Base-by-base conservation (phyloP, 495 filamentous ascomycete species). In the Cercophora samala region DNA sequence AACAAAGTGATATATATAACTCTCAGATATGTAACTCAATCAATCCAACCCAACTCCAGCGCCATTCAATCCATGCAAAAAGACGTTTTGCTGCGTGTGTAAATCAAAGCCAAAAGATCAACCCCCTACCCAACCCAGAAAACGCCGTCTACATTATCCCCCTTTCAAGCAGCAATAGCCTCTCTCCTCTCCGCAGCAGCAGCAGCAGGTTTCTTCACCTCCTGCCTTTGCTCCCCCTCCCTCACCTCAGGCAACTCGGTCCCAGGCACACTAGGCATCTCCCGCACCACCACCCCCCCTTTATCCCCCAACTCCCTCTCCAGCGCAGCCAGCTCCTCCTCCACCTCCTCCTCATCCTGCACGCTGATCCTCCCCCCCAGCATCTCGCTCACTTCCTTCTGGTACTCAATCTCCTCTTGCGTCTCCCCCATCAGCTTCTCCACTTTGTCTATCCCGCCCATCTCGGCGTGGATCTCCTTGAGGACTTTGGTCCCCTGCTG, bases 261-360 rank as follows among this genome's bases (percentile, higher is more conserved):
- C 59, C 78, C 66, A 3, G 93, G 91, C 8, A 84, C 89, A 68
- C 81, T 81, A 0, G 91, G 92, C 66, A 92, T 67, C 60, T 69
- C 71, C 23, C 75, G 24, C 63, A n/a, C 22, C 18, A 51, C 17
- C 25, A 18, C 46, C 13, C 42, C 59, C 3, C 22, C 37, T 13
- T 23, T 53, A 18, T 29, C 26, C 8, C 26, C 61, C 24, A 3
- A 26, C 76, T 97, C 89, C 19, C 80, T 84, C 75, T 92, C 88
- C 65, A 98, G 79, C 21, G 85, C 88, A 59, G 90, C 92, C 69
- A 99, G 78, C 80, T 98, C 95, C 72, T 97, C 93, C 73, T 97
- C 96, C 24, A 98, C 96, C 73, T 97, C 95, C 68, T 97, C 96
- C 76, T 98, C 95, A 78, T 98, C 96, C 73, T 94, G 90, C 72